Evolutionary conservation across 2,329 filamentous ascomycete species (phyloP), one percentile per base, ranked within the genome.

Genomic region (Stagonosporopsis tanaceti): DNA sequence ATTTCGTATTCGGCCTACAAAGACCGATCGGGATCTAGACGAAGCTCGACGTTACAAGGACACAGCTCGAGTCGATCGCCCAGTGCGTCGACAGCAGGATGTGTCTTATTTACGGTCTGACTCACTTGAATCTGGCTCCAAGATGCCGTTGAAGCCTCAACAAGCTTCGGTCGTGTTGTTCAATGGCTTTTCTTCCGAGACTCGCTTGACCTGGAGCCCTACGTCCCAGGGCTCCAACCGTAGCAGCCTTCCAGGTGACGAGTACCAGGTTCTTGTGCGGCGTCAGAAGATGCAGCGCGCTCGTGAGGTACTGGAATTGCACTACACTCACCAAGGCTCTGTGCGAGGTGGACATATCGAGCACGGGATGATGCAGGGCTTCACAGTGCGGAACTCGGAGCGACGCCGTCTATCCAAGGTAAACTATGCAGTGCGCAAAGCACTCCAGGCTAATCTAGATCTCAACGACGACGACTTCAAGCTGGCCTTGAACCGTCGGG

Each of bases 251-350:
- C 54, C 47, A 20, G 35, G 27, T 24, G 47, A 51, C 12, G 54
- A 57, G 15, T 52, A 51, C 12, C 42, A 32, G 20, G 25, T n/a
- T 4, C 42, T 57, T 20, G 41, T 37, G 8, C 47, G 47, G 17
- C 44, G 54, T 5, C 54, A 57, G 20, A 35, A 35, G 9, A 57
- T 52, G 48, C n/a, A 42, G 32, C 37, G 38, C 20, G 48, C 48
- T 11, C 47, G 47, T 32, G 42, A 57, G 4, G 38, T 39, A 17
- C 24, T 57, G 15, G 38, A 47, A 12, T 12, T 24, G 20, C 34
- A 48, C 12, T 53, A 39, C 27, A 15, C 40, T 7, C 38, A 48
- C 9, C n/a, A 12, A 11, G 20, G 25, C 20, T 15, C 9, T 6
- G 25, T 17, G 12, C 25, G 24, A 15, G 14, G 24, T 14, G 25